Evolutionary conservation across 2,329 filamentous ascomycete species (phyloP), one percentile per base, ranked within the genome.

Genomic region (Penicillium sp.): DNA sequence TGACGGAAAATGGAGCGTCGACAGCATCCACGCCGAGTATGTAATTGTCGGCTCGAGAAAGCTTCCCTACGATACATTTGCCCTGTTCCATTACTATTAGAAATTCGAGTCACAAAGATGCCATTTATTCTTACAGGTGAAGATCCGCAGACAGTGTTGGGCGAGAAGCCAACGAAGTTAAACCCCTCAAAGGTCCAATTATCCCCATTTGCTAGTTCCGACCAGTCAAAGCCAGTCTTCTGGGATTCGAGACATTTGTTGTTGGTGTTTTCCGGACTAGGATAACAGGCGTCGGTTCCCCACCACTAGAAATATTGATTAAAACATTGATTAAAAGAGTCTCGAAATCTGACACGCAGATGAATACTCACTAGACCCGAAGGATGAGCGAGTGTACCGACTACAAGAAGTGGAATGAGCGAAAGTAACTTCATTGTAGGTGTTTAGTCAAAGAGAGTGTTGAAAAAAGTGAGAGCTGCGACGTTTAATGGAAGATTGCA

Each of bases 241-340:
- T 94, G 89, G 61, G 84, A 75, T 21, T 81, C 69, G 51, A 82
- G 84, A 75, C 92, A 96, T 64, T 86, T 75, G 78, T 94, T 93
- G 79, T 91, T 80, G 68, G 82, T 85, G 80, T 90, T 92, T 55
- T 78, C 75, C 13, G 91, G 90, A 71, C 82, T 88, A 45, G 79
- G 79, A 81, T 86, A 95, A 54, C 80, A 71, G 31, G 70, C 65
- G 51, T 78, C 76, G 57, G 77, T 72, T 51, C 75, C 72, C 79
- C 82, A 86, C 64, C 71, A 67, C 63, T 71, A 23, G 5, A 45
- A 21, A 2, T 29, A 2, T 29, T 5, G 23, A 33, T 50, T 16
- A 61, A 33, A 28, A 37, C 14, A 19, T 16, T 9, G n/a, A n/a
- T n/a, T n/a, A n/a, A n/a, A n/a, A n/a, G n/a, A n/a, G n/a, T n/a